Evolutionary conservation across 495 filamentous ascomycete genomes (phyloP).

Genomic region (Lasiosphaeria hispida): DNA sequence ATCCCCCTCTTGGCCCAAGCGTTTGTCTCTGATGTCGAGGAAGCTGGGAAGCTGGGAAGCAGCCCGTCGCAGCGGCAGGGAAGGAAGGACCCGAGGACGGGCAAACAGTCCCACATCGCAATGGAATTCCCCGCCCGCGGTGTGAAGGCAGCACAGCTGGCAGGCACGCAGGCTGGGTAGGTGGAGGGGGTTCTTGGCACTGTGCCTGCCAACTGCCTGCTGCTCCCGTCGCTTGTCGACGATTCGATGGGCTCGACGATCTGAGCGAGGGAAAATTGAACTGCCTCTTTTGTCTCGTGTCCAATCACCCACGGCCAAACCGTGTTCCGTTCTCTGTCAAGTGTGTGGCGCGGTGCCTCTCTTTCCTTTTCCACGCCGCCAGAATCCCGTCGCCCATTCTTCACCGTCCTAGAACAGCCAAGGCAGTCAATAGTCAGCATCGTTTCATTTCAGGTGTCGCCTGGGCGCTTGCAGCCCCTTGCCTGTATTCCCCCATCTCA

Average conservation of each 20-base stretch:
- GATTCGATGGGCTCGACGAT: too few species aligned
- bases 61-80: not conserved
- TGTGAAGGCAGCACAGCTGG: not conserved
- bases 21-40: too few species aligned
- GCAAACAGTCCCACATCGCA: slow-evolving; percentile 6
- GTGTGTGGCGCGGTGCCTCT: not conserved
- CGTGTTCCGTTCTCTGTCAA: not conserved
- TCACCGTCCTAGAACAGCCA: not conserved
- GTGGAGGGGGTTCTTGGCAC: not conserved
- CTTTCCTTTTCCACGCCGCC: not conserved
- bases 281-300: not conserved
- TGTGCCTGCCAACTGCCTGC: not conserved
- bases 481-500: too few species aligned
- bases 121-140: slow-evolving; percentile 1
- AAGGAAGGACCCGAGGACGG: not conserved
- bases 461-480: slow-evolving; percentile 1
- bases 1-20: too few species aligned
- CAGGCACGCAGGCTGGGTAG: too few species aligned
- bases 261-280: not conserved
- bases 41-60: too few species aligned
- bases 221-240: not conserved
- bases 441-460: slow-evolving; percentile 13
- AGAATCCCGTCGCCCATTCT: not conserved
- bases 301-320: not conserved
- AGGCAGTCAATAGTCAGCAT: not conserved